Percentiles rank a stretch among this genome's conserved stretches.
These are phyloP conservation scores for Phytophthora cactorum DNA, from an alignment of 352 stramenopile genomes.

Conservation along the genomic window DNA sequence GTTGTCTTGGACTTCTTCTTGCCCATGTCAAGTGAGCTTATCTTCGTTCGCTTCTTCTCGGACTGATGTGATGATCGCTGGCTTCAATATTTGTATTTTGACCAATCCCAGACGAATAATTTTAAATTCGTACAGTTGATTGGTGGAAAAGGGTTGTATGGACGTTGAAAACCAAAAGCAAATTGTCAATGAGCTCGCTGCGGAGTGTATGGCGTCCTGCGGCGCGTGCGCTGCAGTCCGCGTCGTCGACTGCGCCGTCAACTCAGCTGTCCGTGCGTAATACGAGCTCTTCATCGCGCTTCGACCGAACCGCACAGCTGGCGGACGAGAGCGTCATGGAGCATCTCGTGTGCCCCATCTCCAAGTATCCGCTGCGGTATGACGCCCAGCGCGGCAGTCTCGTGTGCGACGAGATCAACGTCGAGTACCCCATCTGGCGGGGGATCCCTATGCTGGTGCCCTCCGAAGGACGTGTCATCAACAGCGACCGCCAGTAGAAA, in stretches of 20 bases:
- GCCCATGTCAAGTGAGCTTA: slow-evolving; percentile 37
- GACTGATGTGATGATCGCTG: slow-evolving; percentile 34
- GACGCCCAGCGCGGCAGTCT: slow-evolving; percentile 61
- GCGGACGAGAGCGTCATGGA: slow-evolving; percentile 75
- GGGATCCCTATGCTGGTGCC: slow-evolving; percentile 79
- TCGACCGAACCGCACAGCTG: slow-evolving; percentile 36
- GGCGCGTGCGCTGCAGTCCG: slow-evolving; percentile 1
- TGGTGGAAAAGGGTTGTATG: slow-evolving; percentile 19
- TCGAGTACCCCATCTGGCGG: slow-evolving; percentile 85
- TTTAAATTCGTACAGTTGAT: slow-evolving; percentile 4
- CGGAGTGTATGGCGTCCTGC: slow-evolving; percentile 19
- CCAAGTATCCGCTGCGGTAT: slow-evolving; percentile 84
- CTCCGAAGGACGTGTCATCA: slow-evolving; percentile 73
- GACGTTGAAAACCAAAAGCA: slow-evolving; percentile 6
- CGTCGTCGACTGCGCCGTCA: neutral
- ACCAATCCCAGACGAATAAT: slow-evolving; percentile 11
- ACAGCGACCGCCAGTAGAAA: slow-evolving; percentile 25
- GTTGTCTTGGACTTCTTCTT: slow-evolving; percentile 70
- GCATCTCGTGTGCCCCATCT: slow-evolving; percentile 86
- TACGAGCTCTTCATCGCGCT: slow-evolving; percentile 23
- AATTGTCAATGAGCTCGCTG: slow-evolving; percentile 18
- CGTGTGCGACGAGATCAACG: slow-evolving; percentile 84
- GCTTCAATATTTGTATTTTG: slow-evolving; percentile 43
- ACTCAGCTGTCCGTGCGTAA: neutral
- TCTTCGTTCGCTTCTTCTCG: slow-evolving; percentile 19